Evolutionary conservation across 257 asterid species (phyloP).

Genomic region (Primulina eburnea): DNA sequence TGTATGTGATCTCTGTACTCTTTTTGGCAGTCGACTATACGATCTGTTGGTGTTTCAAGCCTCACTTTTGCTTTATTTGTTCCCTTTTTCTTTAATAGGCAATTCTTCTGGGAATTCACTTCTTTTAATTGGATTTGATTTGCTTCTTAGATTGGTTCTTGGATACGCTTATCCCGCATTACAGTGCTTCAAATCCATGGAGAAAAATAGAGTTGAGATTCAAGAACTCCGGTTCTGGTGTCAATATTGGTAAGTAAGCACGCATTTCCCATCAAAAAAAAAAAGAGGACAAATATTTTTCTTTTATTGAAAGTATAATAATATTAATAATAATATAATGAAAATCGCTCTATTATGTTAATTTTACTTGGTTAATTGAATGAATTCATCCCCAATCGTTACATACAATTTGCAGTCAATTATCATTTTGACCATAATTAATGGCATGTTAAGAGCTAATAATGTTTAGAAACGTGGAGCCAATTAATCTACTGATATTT

Average conservation of each 20-base stretch:
- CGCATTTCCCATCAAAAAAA: too few relatives aligned
- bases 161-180: slow-evolving; percentile 59
- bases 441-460: neutral
- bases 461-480: slow-evolving; percentile 5
- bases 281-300: neutral
- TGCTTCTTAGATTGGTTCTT: slow-evolving; percentile 32
- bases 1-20: slow-evolving; percentile 44
- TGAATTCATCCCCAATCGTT: neutral
- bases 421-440: neutral
- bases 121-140: neutral
- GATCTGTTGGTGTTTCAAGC: neutral
- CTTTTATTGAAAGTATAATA: too few relatives aligned
- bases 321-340: too few relatives aligned
- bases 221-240: slow-evolving; percentile 56
- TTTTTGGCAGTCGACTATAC: neutral
- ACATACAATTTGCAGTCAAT: neutral
- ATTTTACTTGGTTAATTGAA: neutral
- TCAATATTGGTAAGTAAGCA: slow-evolving; percentile 43
- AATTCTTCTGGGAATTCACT: too few relatives aligned
- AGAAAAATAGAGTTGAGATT: slow-evolving; percentile 42
- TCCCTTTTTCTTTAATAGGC: slow-evolving; percentile 7
- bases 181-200: slow-evolving; percentile 49
- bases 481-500: slow-evolving; percentile 21
- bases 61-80: neutral
- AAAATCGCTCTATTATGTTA: too few relatives aligned